phyloP scores from a whole-genome alignment of 2,329 filamentous ascomycete genomes.

The Aspergillus unguis region DNA sequence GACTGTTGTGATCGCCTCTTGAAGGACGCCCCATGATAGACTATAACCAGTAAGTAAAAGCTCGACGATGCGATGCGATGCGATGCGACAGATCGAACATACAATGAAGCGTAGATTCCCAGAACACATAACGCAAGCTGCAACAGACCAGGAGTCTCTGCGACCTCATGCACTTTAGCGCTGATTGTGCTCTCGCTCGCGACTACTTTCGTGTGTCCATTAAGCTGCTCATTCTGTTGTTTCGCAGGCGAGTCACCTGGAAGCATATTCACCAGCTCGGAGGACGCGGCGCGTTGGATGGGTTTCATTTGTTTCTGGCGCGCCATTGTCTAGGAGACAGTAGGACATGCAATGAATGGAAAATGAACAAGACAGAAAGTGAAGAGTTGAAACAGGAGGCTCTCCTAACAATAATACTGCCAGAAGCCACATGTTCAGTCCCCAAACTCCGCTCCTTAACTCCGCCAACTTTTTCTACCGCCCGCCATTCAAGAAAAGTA shows the following conservation, averaged over 20 bases:
- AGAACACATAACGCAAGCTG: slow-evolving; percentile 84
- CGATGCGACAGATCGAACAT: slow-evolving; percentile 25
- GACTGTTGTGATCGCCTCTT: slow-evolving; percentile 96
- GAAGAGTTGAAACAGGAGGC: neutral
- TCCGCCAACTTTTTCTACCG: slow-evolving; percentile 11
- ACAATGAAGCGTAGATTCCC: slow-evolving; percentile 98
- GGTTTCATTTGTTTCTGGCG: slow-evolving; percentile 67
- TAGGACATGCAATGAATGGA: no score
- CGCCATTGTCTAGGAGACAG: slow-evolving; percentile 53
- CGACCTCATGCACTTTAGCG: slow-evolving; percentile 23
- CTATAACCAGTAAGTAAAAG: slow-evolving; percentile 44
- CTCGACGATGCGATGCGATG: no score
- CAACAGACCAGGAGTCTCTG: slow-evolving; percentile 56
- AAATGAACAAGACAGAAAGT: neutral
- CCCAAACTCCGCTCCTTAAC: slow-evolving; percentile 11
- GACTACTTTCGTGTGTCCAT: slow-evolving; percentile 14
- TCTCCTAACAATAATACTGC: no score
- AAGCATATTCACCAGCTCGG: slow-evolving; percentile 55
- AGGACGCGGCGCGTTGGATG: slow-evolving; percentile 63
- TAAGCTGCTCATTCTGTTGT: slow-evolving; percentile 30
- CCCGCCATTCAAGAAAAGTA: neutral
- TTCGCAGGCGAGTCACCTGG: slow-evolving; percentile 29
- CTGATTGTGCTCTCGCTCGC: slow-evolving; percentile 23
- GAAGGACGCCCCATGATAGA: slow-evolving; percentile 91
- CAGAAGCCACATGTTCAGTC: slow-evolving; percentile 39